phyloP scores from a whole-genome alignment of 495 filamentous ascomycete genomes.

The Podospora tetraspora region DNA sequence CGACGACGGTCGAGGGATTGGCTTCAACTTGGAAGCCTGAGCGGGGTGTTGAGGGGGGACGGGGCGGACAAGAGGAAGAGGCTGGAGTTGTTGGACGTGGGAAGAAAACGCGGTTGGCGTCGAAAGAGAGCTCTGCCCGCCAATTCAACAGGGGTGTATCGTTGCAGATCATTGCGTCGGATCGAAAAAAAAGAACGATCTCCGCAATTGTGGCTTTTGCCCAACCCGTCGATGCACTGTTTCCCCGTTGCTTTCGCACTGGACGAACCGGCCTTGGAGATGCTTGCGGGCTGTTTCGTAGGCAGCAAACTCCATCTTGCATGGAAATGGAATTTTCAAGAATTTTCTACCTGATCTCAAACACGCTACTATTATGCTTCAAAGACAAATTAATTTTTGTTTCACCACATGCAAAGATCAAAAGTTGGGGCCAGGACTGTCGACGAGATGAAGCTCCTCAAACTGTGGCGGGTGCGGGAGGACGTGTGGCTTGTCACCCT shows the following conservation, averaged over 20 bases:
- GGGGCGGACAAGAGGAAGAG: neutral
- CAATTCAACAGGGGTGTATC: neutral
- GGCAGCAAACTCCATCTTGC: neutral
- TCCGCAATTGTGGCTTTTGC: neutral
- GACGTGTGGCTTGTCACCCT: neutral
- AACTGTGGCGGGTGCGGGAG: neutral
- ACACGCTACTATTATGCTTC: neutral
- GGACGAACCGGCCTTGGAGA: neutral
- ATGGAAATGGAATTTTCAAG: neutral
- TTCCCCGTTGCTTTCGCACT: neutral
- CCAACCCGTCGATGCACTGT: neutral
- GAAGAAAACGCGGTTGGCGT: slow-evolving; percentile 19
- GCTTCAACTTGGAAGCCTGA: neutral
- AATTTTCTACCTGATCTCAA: neutral
- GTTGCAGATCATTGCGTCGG: slow-evolving; percentile 27
- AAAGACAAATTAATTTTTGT: too few species aligned
- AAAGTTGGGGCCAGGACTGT: neutral
- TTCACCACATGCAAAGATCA: neutral
- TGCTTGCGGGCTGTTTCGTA: neutral
- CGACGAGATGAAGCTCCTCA: neutral
- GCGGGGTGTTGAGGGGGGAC: neutral
- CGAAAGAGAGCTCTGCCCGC: slow-evolving; percentile 25
- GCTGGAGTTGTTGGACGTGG: neutral
- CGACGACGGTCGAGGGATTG: neutral
- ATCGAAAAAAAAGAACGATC: neutral